Base-by-base conservation (phyloP, 31 red algal species). In the Porphyra umbilicalis region DNA sequence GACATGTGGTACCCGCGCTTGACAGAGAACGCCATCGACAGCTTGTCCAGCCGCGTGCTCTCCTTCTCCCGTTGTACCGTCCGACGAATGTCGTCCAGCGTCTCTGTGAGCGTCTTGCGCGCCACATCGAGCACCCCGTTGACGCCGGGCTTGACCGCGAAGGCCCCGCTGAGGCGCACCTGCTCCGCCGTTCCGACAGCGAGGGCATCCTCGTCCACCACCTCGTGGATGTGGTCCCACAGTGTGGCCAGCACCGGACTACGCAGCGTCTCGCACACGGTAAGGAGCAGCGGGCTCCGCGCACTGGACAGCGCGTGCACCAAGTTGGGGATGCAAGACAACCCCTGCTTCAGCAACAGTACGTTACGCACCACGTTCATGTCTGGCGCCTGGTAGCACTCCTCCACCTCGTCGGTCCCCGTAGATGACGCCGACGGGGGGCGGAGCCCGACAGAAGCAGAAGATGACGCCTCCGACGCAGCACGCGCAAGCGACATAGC, bases 31-130 rank as follows among this genome's bases (percentile, higher is more conserved):
- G 33, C 67, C 35, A 96, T 36, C 42, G 90, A 39, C 35, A 96
- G 79, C 68, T 89, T 86, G n/a, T 81, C 37, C 16, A 86, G 46
- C n/a, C 77, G 46, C 76, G 83, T 81, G 67, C 89, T 83, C 35
- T 83, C 85, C 29, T 86, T 81, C 9, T 81, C 30, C 16, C 85
- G 44, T 10, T 86, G 84, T 10, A 75, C 76, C 38, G 89, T 67
- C 11, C 35, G 71, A 36, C 92, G 81, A 81, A 98, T 94, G 33
- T 94, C 86, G 39, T 93, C 91, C 9, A 92, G 44, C 20, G 90
- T 94, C 38, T 94, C 92, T 0, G 86, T 86, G 76, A 97, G 92
- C 18, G 84, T 89, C 76, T 91, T 90, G n/a, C 95, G 87, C 67
- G 85, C 87, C 32, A 93, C 57, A 35, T 97, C 95, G 15, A 97